A percentile compares a stretch with the other conserved stretches of the same genome.
These are phyloP conservation scores for Plasmopara viticola DNA, from an alignment of 352 stramenopile species.

Conservation along the genomic window DNA sequence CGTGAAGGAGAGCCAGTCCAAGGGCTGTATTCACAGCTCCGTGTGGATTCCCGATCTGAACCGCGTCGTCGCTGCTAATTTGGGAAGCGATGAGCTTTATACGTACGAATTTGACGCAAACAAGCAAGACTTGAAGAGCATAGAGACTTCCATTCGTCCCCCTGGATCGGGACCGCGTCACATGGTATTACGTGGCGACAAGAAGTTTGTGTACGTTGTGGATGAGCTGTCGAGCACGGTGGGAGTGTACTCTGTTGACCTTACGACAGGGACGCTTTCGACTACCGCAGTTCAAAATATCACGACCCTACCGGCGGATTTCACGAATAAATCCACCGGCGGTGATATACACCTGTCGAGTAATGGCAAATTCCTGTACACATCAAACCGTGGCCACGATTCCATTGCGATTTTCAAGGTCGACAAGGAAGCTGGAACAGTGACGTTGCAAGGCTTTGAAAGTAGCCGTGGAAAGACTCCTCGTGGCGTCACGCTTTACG, in stretches of 20 bases:
- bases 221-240: conserved; percentile 57
- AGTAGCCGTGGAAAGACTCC: conserved; percentile 35
- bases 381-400: conserved; percentile 59
- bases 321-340: conserved; percentile 20
- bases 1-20: conserved; percentile 31
- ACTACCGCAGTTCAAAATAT: conserved; percentile 32
- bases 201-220: conserved; percentile 41
- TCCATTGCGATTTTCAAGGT: conserved; percentile 49
- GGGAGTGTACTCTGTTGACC: conserved; percentile 40
- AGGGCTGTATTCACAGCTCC: conserved; percentile 51
- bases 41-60: conserved; percentile 41
- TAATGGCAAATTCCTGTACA: conserved; percentile 48
- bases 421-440: conserved; percentile 18
- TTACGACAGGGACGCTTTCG: conserved; percentile 16
- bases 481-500: conserved; percentile 36
- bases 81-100: conserved; percentile 52
- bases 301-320: conserved; percentile 39
- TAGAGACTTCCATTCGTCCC: conserved; percentile 15
- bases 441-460: conserved; percentile 31
- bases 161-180: conserved; percentile 49
- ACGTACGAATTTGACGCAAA: conserved; percentile 38
- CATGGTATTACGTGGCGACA: conserved; percentile 44
- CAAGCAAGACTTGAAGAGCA: conserved; percentile 31
- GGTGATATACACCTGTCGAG: conserved; percentile 47
- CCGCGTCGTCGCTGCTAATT: conserved; percentile 40